These are phyloP conservation scores for Coemansia interrupta DNA, from an alignment of 192 early-diverging fungal genomes.

Conservation along the genomic window DNA sequence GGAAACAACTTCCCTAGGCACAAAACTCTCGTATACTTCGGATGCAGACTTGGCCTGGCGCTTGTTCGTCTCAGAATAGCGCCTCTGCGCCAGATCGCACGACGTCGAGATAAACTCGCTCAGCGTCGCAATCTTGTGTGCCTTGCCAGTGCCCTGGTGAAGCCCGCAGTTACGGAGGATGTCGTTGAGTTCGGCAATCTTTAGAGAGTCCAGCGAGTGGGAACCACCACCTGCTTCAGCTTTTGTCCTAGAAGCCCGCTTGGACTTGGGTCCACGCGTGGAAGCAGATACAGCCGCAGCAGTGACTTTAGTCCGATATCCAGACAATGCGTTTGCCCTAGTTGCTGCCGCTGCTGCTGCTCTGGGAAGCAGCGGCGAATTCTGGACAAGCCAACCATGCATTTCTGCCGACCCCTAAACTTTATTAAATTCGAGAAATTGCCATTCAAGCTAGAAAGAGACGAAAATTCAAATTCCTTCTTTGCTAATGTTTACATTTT, in stretches of 20 bases:
- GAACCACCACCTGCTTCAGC: too few species aligned
- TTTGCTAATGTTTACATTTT: constrained; percentile 3
- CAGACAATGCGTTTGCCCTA: too few species aligned
- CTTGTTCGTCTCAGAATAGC: constrained; percentile 11
- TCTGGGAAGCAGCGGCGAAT: too few species aligned
- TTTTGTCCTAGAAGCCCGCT: constrained; percentile 10
- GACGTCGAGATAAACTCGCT: constrained; percentile 34
- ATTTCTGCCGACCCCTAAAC: too few species aligned
- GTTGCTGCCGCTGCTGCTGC: too few species aligned
- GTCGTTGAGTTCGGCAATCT: constrained; percentile 28
- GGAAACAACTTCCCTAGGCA: constrained; percentile 47
- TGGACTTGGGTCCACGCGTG: neutral
- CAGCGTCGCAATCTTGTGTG: constrained; percentile 27
- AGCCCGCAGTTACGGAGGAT: constrained; percentile 42
- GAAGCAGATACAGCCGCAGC: too few species aligned
- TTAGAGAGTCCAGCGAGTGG: constrained; percentile 15
- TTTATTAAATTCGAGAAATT: too few species aligned
- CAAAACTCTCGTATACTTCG: constrained; percentile 15
- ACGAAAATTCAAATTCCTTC: neutral
- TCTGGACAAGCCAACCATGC: too few species aligned
- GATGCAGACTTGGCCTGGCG: constrained; percentile 4
- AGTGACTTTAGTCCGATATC: too few species aligned
- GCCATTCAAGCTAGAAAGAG: neutral
- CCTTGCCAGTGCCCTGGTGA: constrained; percentile 33
- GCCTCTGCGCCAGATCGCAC: constrained; percentile 23